phyloP scores from a whole-genome alignment of 306 rosid species.

The Pterocarpus macrocarpus region DNA sequence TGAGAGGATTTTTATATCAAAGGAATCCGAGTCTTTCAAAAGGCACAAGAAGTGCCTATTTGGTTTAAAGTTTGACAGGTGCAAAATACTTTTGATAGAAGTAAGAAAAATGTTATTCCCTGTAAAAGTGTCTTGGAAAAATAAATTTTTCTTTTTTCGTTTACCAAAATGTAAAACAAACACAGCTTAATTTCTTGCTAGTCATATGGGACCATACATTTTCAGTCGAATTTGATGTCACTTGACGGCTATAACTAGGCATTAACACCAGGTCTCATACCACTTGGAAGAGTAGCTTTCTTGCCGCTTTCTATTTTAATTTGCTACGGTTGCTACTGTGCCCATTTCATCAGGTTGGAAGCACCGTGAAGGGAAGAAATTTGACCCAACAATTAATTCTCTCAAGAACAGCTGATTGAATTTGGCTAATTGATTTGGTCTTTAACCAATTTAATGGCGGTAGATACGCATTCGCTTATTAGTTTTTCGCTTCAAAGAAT shows the following conservation, averaged over 20 bases:
- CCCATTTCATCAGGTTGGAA: slow-evolving; percentile 27
- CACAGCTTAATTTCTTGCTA: slow-evolving; percentile 14
- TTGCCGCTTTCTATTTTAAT: slow-evolving; percentile 19
- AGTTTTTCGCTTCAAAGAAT: slow-evolving; percentile 24
- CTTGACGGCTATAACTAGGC: neutral
- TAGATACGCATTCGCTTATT: slow-evolving; percentile 1
- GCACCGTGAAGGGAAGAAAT: slow-evolving; percentile 19
- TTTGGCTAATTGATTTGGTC: slow-evolving; percentile 43
- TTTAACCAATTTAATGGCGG: slow-evolving; percentile 9
- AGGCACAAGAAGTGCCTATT: neutral
- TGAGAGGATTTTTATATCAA: neutral
- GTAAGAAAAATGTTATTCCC: too few species aligned
- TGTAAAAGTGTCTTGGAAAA: too few species aligned
- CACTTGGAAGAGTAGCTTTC: slow-evolving; percentile 18
- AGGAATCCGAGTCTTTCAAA: neutral
- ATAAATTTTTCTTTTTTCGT: too few species aligned
- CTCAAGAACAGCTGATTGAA: slow-evolving; percentile 16
- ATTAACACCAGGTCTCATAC: too few species aligned
- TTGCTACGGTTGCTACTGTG: neutral
- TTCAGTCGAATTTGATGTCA: slow-evolving; percentile 30
- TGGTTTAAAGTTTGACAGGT: too few species aligned
- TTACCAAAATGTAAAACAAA: too few species aligned
- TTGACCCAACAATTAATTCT: slow-evolving; percentile 36
- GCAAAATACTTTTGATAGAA: too few species aligned
- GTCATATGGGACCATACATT: slow-evolving; percentile 10